Base-by-base conservation (phyloP, 179 eudicot genomes). In the Silene coronaria region DNA sequence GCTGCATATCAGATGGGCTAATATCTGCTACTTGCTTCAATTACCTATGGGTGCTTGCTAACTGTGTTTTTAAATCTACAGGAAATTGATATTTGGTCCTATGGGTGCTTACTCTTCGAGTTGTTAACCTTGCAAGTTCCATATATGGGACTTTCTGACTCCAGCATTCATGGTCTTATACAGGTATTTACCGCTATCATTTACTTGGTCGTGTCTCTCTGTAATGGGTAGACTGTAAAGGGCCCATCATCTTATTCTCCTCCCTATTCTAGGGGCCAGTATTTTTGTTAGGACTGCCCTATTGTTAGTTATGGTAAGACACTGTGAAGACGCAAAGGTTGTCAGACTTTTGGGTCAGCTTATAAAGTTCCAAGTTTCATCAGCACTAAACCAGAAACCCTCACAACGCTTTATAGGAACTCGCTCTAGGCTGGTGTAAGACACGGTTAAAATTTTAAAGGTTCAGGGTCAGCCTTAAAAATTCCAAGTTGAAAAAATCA, bases 51-150 rank as follows among this genome's bases (percentile, higher is more conserved):
- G n/a, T n/a, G n/a, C n/a, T n/a, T 53, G 63, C 74, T 71, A 21
- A 75, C 13, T 42, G 64, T 38, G 10, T 19, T 36, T 24, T 48
- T 78, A 67, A 70, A 71, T 78, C 55, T 75, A 71, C 82, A 92
- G 98, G 97, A 92, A 84, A 93, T 88, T 82, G 98, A 94, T 84
- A 84, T 94, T 34, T 94, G 98, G 98, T 94, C 98, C 45, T 94
- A 87, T 80, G 98, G 98, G 24, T 94, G 98, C 85, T 69, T 94
- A 77, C 85, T 92, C n/a, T 80, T 88, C 83, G 98, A 94, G 75
- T 73, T 94, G 79, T 77, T 94, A 79, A 92, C 96, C 53, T 76
- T 94, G 84, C 88, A 85, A 86, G 78, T 88, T 60, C 98, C 98
- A 27, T 94, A 88, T 83, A 76, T 70, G 21, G 97, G 90, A 60